phyloP scores from a whole-genome alignment of 1,139 yeast species.

The Suhomyces bolitotheri region DNA sequence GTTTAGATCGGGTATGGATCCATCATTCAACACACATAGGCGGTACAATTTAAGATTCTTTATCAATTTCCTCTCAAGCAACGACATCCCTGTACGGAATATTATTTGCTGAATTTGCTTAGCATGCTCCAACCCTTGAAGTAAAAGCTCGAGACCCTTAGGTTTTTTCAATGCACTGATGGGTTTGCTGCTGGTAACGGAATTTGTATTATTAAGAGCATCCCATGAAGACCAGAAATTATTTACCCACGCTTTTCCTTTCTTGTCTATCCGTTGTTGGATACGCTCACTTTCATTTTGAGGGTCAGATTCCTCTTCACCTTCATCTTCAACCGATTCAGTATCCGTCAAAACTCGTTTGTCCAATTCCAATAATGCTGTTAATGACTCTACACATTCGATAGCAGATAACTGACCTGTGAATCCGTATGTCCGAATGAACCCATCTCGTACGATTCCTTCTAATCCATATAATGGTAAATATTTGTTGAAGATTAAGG shows the following conservation, averaged over 20 bases:
- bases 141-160: conserved; percentile 57
- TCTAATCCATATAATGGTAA: conserved; percentile 78
- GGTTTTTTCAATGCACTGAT: conserved; percentile 29
- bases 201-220: conserved; percentile 58
- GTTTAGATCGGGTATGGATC: conserved; percentile 69
- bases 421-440: conserved; percentile 81
- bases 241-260: conserved; percentile 76
- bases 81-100: conserved; percentile 84
- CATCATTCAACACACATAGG: conserved; percentile 85
- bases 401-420: conserved; percentile 87
- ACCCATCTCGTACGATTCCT: conserved; percentile 82
- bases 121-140: conserved; percentile 77
- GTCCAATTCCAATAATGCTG: conserved; percentile 79
- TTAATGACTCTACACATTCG: conserved; percentile 86
- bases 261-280: conserved; percentile 44
- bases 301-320: conserved; percentile 24
- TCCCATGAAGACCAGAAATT: conserved; percentile 98
- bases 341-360: conserved; percentile 27
- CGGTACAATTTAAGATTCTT: conserved; percentile 81
- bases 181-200: conserved; percentile 15
- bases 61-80: conserved; percentile 77
- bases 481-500: conserved; percentile 67
- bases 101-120: conserved; percentile 80
- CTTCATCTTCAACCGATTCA: conserved; percentile 13
- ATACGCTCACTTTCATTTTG: conserved; percentile 41